Evolutionary conservation across 2,329 filamentous ascomycete species (phyloP), one percentile per base, ranked within the genome.

Genomic region (Ceratocystis colombiana): DNA sequence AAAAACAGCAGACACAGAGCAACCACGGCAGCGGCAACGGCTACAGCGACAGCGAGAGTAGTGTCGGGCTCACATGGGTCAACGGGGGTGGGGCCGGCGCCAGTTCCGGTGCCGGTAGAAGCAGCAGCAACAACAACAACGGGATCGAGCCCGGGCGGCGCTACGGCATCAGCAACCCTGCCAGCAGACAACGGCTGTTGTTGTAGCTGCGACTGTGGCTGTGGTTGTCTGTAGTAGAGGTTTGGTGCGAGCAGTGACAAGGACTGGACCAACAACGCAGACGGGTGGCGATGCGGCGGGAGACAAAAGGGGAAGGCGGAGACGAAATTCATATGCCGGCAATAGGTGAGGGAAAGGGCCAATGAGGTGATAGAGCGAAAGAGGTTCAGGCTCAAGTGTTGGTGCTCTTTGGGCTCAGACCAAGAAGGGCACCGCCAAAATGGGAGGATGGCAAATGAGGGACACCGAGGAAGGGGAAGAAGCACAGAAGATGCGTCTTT

Each of bases 321-420:
- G 10, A 57, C 53, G 53, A 57, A 28, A 57, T 22, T 57, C 53
- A 57, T 57, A 57, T 57, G 53, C 53, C 53, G 53, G 53, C 53
- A 57, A 28, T 57, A 22, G 46, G 46, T n/a, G 46, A 22, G 46
- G 46, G 15, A 22, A 22, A 20, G 17, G 46, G 17, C 20, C 17
- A 37, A 37, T 37, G 37, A 10, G 50, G 20, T 57, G 50, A 28
- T 57, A 25, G 53, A 22, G 53, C 30, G 53, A 57, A 28, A 33
- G 25, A 33, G 53, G 15, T 17, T 57, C 53, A 57, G 53, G 53
- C 7, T 12, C 22, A 10, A 57, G 53, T 50, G 46, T 22, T 50
- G 46, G 46, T 22, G 46, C 17, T n/a, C 20, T 22, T 22, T 55
- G 50, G 50, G 45, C 45, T 48, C 45, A 48, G 45, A 48, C 45